Evolutionary conservation across 306 rosid genomes (phyloP).

Genomic region (Vachellia collinsii): DNA sequence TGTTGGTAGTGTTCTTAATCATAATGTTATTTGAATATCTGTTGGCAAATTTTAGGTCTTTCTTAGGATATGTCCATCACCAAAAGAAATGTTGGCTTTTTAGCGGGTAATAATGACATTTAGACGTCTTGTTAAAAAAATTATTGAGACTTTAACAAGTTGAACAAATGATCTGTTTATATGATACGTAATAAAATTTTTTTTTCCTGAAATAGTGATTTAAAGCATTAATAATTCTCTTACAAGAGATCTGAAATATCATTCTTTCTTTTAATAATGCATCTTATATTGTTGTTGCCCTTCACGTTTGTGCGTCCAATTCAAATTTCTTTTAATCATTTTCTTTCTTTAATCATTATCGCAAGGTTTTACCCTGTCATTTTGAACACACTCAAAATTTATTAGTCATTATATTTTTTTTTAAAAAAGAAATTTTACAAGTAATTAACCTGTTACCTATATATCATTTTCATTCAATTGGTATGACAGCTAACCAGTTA

Average conservation of each 20-base stretch:
- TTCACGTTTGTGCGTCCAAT: too few relatives aligned
- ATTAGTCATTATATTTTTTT: neutral
- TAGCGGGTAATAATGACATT: neutral
- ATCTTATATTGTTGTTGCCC: too few relatives aligned
- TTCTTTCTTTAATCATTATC: too few relatives aligned
- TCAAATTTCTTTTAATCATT: too few relatives aligned
- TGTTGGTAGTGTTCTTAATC: neutral
- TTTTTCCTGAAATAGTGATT: neutral
- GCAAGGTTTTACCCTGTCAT: neutral
- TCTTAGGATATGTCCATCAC: neutral
- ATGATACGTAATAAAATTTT: neutral
- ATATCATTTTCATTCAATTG: neutral
- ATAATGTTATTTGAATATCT: neutral
- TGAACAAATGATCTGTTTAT: neutral
- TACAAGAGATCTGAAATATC: neutral
- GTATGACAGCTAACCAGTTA: neutral
- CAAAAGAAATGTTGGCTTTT: neutral
- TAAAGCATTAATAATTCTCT: neutral
- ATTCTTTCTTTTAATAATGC: neutral
- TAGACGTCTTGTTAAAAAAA: neutral
- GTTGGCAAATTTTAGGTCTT: neutral
- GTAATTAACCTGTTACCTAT: neutral
- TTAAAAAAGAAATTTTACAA: too few relatives aligned
- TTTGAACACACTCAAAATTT: neutral
- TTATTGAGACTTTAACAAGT: neutral